Conservation (phyloP, 2,329 filamentous ascomycete genomes). For the Pseudogymnoascus sp. region DNA sequence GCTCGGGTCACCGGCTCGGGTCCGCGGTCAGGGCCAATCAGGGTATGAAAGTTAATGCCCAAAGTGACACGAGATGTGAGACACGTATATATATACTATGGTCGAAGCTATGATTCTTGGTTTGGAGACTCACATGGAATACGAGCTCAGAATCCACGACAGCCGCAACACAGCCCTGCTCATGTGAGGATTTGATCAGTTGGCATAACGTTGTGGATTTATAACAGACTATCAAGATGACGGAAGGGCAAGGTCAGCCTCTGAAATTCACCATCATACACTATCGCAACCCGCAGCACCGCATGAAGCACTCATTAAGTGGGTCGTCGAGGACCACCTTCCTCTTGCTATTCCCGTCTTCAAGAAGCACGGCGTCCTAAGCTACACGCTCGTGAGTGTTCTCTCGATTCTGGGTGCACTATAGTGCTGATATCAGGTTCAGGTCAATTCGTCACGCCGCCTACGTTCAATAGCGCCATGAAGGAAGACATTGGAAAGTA, state of each 20-base stretch:
- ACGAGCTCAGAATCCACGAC: not conserved
- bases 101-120: not conserved
- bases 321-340: slow-evolving; percentile 27
- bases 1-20: not conserved
- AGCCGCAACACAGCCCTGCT: not conserved
- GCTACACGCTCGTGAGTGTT: slow-evolving; percentile 24
- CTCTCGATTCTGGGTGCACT: not conserved
- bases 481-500: slow-evolving; percentile 16
- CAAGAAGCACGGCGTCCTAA: slow-evolving; percentile 23
- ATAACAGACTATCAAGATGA: slow-evolving; percentile 13
- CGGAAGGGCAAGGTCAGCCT: slow-evolving; percentile 13
- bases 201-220: not conserved
- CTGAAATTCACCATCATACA: slow-evolving; percentile 28
- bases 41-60: not conserved
- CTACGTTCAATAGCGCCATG: slow-evolving; percentile 18
- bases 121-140: not conserved
- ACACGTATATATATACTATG: not conserved
- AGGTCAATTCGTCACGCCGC: slow-evolving; percentile 24
- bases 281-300: slow-evolving; percentile 24
- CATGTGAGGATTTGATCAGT: slow-evolving; percentile 2
- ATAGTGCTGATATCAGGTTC: slow-evolving; percentile 10
- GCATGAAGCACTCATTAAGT: slow-evolving; percentile 29
- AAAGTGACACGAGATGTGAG: not conserved
- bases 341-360: slow-evolving; percentile 25
- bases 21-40: not conserved